phyloP scores from a whole-genome alignment of 306 rosid genomes.

The Vicia villosa region DNA sequence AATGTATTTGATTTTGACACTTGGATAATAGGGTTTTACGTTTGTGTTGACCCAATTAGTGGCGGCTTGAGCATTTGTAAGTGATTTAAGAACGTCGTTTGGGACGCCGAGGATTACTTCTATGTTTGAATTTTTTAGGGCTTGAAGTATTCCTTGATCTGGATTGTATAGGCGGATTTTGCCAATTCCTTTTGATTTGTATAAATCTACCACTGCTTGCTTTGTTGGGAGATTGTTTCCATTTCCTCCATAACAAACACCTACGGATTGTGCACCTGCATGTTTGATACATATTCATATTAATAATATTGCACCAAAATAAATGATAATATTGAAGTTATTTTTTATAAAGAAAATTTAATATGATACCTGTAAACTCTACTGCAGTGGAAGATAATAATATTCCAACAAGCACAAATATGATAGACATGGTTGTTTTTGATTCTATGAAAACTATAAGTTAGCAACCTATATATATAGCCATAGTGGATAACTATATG shows the following conservation, averaged over 20 bases:
- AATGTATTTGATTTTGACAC: slow-evolving; percentile 52
- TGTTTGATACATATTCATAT: not conserved
- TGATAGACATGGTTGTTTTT: slow-evolving; percentile 27
- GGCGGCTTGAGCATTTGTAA: slow-evolving; percentile 49
- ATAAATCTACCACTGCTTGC: slow-evolving; percentile 45
- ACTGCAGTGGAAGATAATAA: slow-evolving; percentile 18
- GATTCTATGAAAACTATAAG: not conserved
- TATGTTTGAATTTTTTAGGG: slow-evolving; percentile 64
- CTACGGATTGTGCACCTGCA: slow-evolving; percentile 57
- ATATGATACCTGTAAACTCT: slow-evolving; percentile 3
- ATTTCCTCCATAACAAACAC: slow-evolving; percentile 59
- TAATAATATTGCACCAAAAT: not conserved
- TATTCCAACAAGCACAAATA: slow-evolving; percentile 33
- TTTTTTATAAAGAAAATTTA: too few relatives aligned
- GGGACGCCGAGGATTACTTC: slow-evolving; percentile 53
- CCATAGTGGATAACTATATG: too few relatives aligned
- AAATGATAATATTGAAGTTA: not conserved
- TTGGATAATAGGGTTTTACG: slow-evolving; percentile 36
- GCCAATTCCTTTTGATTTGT: slow-evolving; percentile 50
- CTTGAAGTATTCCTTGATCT: slow-evolving; percentile 39
- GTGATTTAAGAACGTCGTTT: slow-evolving; percentile 35
- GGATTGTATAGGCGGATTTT: slow-evolving; percentile 53
- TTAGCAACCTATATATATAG: not conserved
- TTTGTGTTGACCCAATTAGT: slow-evolving; percentile 48
- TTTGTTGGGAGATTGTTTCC: slow-evolving; percentile 51